phyloP scores from a whole-genome alignment of 169 alveolate species.

The Cryptosporidium meleagridis region DNA sequence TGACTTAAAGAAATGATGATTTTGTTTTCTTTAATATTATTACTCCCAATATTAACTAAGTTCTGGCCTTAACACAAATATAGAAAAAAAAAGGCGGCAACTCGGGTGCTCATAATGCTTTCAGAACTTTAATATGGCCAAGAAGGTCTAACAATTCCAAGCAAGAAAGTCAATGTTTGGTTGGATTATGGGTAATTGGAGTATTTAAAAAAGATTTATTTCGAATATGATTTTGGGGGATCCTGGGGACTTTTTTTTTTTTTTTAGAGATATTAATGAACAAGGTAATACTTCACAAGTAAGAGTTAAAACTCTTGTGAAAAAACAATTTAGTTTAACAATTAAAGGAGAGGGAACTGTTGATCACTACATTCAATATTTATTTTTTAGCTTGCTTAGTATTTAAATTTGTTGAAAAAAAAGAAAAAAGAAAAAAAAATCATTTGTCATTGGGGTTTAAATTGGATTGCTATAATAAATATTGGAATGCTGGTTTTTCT shows the following conservation, averaged over 20 bases:
- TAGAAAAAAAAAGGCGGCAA: neutral
- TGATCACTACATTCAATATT: constrained; percentile 1
- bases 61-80: neutral
- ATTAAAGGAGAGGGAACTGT: neutral
- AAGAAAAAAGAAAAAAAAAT: neutral
- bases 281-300: neutral
- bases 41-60: neutral
- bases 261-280: neutral
- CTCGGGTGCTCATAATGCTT: neutral
- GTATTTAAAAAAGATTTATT: neutral
- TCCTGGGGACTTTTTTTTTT: constrained; percentile 2
- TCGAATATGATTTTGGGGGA: neutral
- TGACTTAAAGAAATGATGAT: neutral
- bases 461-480: neutral
- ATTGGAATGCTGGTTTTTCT: no score
- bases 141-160: neutral
- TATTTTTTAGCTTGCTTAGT: neutral
- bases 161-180: neutral
- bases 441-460: neutral
- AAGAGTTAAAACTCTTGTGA: neutral
- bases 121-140: neutral
- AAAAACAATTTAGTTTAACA: neutral
- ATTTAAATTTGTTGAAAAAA: neutral
- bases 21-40: neutral
- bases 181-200: neutral